These are phyloP conservation scores for Rhynchospora pubera DNA, from an alignment of 176 grass and related monocot species.

Conservation along the genomic window DNA sequence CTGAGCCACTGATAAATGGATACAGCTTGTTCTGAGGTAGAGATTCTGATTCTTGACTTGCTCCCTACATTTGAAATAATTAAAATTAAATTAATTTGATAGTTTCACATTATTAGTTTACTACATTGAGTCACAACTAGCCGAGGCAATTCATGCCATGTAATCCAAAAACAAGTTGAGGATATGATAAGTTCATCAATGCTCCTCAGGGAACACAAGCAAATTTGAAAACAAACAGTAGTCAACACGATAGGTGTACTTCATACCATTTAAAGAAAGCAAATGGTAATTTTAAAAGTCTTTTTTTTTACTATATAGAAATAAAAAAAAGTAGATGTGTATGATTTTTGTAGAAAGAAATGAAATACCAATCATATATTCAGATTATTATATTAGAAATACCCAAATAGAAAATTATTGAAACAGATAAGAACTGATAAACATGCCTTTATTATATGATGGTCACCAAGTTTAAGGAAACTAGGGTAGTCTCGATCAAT, in stretches of 20 bases:
- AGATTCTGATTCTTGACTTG: background rate
- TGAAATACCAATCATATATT: background rate
- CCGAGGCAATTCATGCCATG: background rate
- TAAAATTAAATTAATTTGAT: background rate
- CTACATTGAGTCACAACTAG: background rate
- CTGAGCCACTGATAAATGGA: slow-evolving; percentile 10
- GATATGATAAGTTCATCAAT: background rate
- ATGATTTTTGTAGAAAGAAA: background rate
- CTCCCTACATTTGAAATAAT: background rate
- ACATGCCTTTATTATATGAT: slow-evolving; percentile 24
- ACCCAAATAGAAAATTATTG: background rate
- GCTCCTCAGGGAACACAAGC: background rate
- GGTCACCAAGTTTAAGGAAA: slow-evolving; percentile 47
- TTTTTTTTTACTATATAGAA: background rate
- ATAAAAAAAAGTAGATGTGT: background rate
- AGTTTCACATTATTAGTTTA: background rate
- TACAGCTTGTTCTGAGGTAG: slow-evolving; percentile 17
- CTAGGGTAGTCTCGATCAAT: slow-evolving; percentile 60
- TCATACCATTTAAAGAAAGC: background rate
- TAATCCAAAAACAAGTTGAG: background rate
- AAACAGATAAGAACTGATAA: background rate
- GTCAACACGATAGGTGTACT: background rate
- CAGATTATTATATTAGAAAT: too few relatives aligned
- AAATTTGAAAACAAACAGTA: background rate
- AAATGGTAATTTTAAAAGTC: too few relatives aligned